Evolutionary conservation across 495 filamentous ascomycete species (phyloP).

Genomic region (Aspergillus bridgeri): DNA sequence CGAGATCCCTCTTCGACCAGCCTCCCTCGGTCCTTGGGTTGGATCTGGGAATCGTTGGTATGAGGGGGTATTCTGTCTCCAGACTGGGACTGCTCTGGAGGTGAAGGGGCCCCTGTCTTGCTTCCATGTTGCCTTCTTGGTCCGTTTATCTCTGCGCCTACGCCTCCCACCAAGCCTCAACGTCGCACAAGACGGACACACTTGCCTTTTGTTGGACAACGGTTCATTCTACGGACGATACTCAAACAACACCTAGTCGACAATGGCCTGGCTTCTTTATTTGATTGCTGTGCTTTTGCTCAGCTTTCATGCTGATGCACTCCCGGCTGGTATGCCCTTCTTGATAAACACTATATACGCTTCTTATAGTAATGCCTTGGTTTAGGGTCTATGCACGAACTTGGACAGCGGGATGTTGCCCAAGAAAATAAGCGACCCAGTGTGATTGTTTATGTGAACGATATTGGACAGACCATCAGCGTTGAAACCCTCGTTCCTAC

Average conservation of each 20-base stretch:
- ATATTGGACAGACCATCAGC: neutral
- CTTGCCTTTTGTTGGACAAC: neutral
- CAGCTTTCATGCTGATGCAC: constrained; percentile 7
- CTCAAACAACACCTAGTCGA: neutral
- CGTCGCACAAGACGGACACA: neutral
- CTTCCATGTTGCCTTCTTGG: neutral
- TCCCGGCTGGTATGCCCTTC: constrained; percentile 15
- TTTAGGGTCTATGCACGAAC: neutral
- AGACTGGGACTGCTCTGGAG: neutral
- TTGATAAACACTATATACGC: neutral
- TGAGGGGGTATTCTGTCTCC: neutral
- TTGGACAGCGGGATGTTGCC: neutral
- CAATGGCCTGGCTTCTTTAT: constrained; percentile 14
- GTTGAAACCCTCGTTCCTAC: neutral
- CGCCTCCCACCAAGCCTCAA: neutral
- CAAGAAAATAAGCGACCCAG: neutral
- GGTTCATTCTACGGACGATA: neutral
- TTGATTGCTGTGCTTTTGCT: constrained; percentile 12
- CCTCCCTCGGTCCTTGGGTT: neutral
- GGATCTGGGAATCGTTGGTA: neutral
- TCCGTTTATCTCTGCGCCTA: neutral
- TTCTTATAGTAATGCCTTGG: neutral
- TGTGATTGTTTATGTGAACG: neutral
- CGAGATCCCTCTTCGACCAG: neutral
- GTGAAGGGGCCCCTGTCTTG: neutral